Base-by-base conservation (phyloP, 2,329 filamentous ascomycete species). In the Ophiosphaerella korrae region DNA sequence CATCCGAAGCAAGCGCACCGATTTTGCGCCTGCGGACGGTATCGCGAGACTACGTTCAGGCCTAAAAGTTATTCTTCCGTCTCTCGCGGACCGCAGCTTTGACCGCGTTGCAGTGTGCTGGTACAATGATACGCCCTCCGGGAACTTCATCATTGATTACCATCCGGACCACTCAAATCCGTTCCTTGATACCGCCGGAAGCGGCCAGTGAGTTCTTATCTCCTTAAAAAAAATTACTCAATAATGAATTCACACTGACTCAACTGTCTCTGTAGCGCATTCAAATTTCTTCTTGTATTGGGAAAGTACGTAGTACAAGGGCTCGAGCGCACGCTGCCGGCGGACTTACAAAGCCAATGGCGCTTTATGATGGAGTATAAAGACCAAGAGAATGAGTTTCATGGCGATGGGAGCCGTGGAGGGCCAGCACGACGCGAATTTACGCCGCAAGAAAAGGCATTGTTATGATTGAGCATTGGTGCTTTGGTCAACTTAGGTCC, bases 41-140 rank as follows among this genome's bases (percentile, higher is more conserved):
- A 33, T 53, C 5, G 26, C 42, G 12, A 38, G 45, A 16, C 32
- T 58, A 11, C 45, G 48, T 11, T n/a, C 32, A 14, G 55, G 52
- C 9, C 32, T 58, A 12, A 32, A 23, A 37, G 45, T 42, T n/a
- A 31, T 54, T 7, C 44, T 56, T 21, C 56, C 50, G 2, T 32
- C 45, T 8, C 77, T 89, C 14, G 79, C 78, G 42, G 77, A 80
- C 21, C 78, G 88, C 23, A 82, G 84, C 1, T 90, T 89, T 75
- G 74, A 75, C 50, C 76, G 78, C 45, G 87, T 84, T 2, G 78
- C 86, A 21, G 74, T 90, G 45, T 91, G 88, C 75, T 91, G 88
- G 88, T 91, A 91, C 69, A 85, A 84, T 5, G 88, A 91, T 74
- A 91, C 88, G 61, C 80, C 84, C 7, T 84, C 83, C 14, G 88